These are phyloP conservation scores for Phialophora expanda DNA, from an alignment of 2,329 filamentous ascomycete genomes.

Conservation along the genomic window DNA sequence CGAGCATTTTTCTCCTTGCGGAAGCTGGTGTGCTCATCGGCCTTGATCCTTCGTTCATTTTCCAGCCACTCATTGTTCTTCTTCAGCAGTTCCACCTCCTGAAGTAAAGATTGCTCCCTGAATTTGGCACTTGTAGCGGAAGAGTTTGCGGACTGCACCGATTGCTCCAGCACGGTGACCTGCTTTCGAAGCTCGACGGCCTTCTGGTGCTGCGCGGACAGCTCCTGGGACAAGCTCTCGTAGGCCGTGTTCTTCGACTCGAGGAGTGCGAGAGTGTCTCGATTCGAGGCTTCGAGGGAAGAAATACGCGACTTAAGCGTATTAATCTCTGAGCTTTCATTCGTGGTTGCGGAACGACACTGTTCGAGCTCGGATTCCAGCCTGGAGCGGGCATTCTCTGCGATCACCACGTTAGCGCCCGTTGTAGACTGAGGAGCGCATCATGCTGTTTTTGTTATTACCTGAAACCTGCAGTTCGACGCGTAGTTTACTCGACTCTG, in stretches of 20 bases:
- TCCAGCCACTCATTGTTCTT: constrained; percentile 94
- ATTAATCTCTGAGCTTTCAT: constrained; percentile 69
- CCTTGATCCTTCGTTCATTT: constrained; percentile 87
- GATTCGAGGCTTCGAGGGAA: constrained; percentile 87
- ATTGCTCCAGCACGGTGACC: constrained; percentile 79
- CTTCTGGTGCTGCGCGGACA: constrained; percentile 87
- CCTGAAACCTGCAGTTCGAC: constrained; percentile 83
- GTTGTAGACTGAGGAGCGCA: neutral
- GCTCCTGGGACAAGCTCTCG: constrained; percentile 81
- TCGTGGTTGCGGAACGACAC: constrained; percentile 75
- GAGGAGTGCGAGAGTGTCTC: constrained; percentile 84
- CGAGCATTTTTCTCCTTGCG: constrained; percentile 93
- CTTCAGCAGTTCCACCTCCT: constrained; percentile 86
- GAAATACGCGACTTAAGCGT: constrained; percentile 80
- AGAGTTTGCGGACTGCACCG: constrained; percentile 79
- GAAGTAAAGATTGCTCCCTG: constrained; percentile 84
- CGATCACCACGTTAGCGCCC: constrained; percentile 29
- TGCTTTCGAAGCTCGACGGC: constrained; percentile 83
- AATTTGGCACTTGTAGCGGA: constrained; percentile 82
- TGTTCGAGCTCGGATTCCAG: constrained; percentile 82
- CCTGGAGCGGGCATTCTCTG: constrained; percentile 76
- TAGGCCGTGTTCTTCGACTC: constrained; percentile 89
- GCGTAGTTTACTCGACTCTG: constrained; percentile 80
- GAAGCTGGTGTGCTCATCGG: constrained; percentile 82
- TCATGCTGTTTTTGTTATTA: constrained; percentile 50